These are phyloP conservation scores for Cladosporium sp. DNA, from an alignment of 2,329 filamentous ascomycete species.

Conservation along the genomic window DNA sequence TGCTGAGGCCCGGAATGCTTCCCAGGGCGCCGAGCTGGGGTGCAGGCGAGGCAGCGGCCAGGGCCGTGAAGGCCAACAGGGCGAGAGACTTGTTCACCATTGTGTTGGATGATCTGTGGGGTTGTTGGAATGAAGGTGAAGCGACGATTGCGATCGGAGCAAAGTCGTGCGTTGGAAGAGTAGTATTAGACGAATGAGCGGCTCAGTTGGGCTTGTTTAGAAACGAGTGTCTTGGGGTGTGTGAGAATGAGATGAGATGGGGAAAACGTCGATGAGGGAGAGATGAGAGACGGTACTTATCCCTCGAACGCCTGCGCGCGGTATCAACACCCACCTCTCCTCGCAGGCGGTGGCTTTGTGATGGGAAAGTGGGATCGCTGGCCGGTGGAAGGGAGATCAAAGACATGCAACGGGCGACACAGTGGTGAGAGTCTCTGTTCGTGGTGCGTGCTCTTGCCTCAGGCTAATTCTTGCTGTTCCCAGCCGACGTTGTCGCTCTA, in stretches of 20 bases:
- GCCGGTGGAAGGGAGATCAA: not conserved
- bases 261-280: slow-evolving; percentile 7
- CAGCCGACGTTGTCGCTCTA: not conserved
- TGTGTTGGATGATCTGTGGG: not conserved
- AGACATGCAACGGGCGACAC: slow-evolving; percentile 6
- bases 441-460: not conserved
- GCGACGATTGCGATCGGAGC: not conserved
- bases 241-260: slow-evolving; percentile 5
- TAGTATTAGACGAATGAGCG: not conserved
- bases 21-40: slow-evolving; percentile 4
- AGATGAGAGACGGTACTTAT: slow-evolving; percentile 7
- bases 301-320: not conserved
- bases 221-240: slow-evolving; percentile 4
- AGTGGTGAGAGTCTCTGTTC: not conserved
- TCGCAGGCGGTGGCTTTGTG: not conserved
- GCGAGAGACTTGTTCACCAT: slow-evolving; percentile 6
- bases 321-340: slow-evolving; percentile 1
- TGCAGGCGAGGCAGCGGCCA: slow-evolving; percentile 6
- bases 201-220: not conserved
- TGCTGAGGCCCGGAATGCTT: not conserved
- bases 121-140: not conserved
- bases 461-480: not conserved
- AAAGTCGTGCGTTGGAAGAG: slow-evolving; percentile 6
- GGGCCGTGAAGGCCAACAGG: slow-evolving; percentile 4
- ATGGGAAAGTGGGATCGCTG: slow-evolving; percentile 6